Conservation (phyloP, 108 stramenopile genomes). For the Chaetoceros muelleri region DNA sequence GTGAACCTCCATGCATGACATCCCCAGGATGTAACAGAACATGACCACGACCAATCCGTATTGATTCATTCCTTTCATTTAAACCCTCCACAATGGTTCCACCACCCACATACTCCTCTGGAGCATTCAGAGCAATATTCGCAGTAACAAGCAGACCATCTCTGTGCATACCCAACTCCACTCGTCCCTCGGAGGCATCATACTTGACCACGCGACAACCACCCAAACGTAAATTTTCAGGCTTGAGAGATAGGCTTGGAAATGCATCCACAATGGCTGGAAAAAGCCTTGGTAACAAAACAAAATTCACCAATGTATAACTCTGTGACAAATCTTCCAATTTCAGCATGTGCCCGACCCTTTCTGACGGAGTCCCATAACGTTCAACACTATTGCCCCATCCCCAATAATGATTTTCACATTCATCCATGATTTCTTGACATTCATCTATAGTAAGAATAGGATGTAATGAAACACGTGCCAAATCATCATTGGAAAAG, state of each 20-base stretch:
- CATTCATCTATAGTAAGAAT: constrained; percentile 16
- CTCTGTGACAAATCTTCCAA: constrained; percentile 15
- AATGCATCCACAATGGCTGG: constrained; percentile 17
- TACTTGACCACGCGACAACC: constrained; percentile 24
- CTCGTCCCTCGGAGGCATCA: constrained; percentile 19
- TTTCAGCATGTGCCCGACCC: constrained; percentile 16
- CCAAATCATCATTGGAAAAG: constrained; percentile 16
- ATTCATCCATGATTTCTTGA: constrained; percentile 14
- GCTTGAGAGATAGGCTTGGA: constrained; percentile 2
- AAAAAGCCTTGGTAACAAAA: constrained; percentile 18
- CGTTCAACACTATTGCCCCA: constrained; percentile 14
- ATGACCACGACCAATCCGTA: constrained; percentile 15
- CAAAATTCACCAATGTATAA: constrained; percentile 23
- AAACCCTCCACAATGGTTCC: constrained; percentile 19
- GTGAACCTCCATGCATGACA: constrained; percentile 22
- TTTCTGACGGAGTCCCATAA: constrained; percentile 20
- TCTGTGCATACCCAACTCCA: constrained; percentile 22
- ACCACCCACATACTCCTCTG: constrained; percentile 19
- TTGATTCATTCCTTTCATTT: constrained; percentile 7
- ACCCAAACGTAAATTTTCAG: constrained; percentile 17
- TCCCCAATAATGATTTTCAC: constrained; percentile 19
- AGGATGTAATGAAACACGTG: constrained; percentile 11
- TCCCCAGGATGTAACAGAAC: constrained; percentile 19
- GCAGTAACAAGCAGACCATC: constrained; percentile 25
- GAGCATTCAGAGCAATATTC: constrained; percentile 23